Evolutionary conservation across 768 basidiomycete genomes (phyloP).

Genomic region (Candolleomyces aberdarensis): DNA sequence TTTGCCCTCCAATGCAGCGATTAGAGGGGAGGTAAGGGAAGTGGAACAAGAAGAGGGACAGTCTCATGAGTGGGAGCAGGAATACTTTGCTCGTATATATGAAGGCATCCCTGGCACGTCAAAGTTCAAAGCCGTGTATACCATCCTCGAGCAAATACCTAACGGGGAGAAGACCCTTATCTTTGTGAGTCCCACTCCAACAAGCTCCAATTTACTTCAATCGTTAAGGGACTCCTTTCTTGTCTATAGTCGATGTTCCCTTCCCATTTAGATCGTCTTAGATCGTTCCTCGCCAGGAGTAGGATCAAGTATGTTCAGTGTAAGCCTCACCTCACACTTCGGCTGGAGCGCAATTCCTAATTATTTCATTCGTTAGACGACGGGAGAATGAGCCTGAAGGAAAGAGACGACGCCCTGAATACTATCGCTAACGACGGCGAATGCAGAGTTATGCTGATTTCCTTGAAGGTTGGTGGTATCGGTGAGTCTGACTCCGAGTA

Average conservation of each 20-base stretch:
- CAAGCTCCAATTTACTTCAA: background rate
- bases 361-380: background rate
- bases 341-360: background rate
- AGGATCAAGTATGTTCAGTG: background rate
- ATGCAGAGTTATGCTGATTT: conserved; percentile 2
- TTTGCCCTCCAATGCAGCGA: background rate
- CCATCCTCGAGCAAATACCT: background rate
- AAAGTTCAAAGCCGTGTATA: background rate
- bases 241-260: conserved; percentile 1
- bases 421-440: background rate
- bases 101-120: background rate
- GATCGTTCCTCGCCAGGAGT: background rate
- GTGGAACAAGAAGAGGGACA: background rate
- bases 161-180: conserved; percentile 3
- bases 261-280: background rate
- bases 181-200: background rate
- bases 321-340: background rate
- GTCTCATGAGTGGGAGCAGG: background rate
- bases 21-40: background rate
- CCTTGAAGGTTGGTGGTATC: conserved; percentile 7
- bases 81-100: background rate
- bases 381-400: background rate
- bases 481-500: no score
- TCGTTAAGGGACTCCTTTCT: background rate
- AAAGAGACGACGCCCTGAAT: background rate